phyloP scores from a whole-genome alignment of 2,329 filamentous ascomycete genomes.

The Aspergillus hortae region DNA sequence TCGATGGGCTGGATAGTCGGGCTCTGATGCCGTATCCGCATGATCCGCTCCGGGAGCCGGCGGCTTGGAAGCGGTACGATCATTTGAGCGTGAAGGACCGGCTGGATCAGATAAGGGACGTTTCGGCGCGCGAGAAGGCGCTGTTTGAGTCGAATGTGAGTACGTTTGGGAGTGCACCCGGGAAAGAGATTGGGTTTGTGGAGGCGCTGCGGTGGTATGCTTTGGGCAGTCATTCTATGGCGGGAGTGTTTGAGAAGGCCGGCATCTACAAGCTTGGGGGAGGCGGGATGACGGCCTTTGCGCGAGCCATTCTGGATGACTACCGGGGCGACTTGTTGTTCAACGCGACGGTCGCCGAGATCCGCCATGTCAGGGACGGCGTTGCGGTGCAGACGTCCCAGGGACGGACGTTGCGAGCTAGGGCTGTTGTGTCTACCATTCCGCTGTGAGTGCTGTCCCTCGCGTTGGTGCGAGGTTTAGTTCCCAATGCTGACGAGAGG shows the following conservation, averaged over 20 bases:
- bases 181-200: slow-evolving; percentile 21
- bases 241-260: slow-evolving; percentile 18
- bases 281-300: slow-evolving; percentile 21
- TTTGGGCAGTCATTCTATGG: slow-evolving; percentile 22
- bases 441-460: slow-evolving; percentile 1
- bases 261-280: slow-evolving; percentile 24
- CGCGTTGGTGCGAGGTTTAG: not conserved
- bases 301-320: slow-evolving; percentile 10
- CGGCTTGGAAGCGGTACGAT: slow-evolving; percentile 27
- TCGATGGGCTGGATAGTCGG: slow-evolving; percentile 27
- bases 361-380: not conserved
- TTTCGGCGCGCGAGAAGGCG: slow-evolving; percentile 18
- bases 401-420: not conserved
- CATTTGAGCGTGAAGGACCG: slow-evolving; percentile 26
- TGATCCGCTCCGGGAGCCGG: slow-evolving; percentile 26
- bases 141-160: slow-evolving; percentile 19
- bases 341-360: not conserved
- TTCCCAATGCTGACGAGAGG: not conserved
- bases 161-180: slow-evolving; percentile 14
- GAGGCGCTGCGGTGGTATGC: slow-evolving; percentile 29
- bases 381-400: not conserved
- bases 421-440: slow-evolving; percentile 5
- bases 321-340: slow-evolving; percentile 10
- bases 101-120: slow-evolving; percentile 21
- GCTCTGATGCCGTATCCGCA: slow-evolving; percentile 37